phyloP scores from a whole-genome alignment of 2,329 filamentous ascomycete species.

The Fusarium poae region DNA sequence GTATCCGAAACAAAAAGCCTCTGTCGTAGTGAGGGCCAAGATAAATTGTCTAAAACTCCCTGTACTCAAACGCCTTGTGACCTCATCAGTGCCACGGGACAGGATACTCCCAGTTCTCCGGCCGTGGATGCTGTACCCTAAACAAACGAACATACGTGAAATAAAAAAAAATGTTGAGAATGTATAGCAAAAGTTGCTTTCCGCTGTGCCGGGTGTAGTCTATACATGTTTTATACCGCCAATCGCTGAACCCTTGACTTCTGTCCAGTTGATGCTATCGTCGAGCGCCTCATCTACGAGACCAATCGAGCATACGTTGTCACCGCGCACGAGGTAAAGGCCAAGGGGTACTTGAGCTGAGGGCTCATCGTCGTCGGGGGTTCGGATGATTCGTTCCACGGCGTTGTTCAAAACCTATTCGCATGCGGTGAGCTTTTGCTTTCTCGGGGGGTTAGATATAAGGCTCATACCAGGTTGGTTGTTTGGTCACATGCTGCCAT shows the following conservation, averaged over 20 bases:
- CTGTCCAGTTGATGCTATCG: constrained; percentile 89
- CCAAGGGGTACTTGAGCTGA: constrained; percentile 86
- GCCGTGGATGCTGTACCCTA: constrained; percentile 38
- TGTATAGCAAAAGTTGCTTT: constrained; percentile 7
- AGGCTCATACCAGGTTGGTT: constrained; percentile 79
- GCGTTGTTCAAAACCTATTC: constrained; percentile 81
- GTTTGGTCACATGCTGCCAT: constrained; percentile 89
- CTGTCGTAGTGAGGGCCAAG: constrained; percentile 42
- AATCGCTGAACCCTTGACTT: constrained; percentile 87
- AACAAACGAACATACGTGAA: constrained; percentile 32
- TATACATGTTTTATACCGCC: constrained; percentile 84
- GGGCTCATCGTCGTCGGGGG: constrained; percentile 83
- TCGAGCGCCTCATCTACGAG: constrained; percentile 92
- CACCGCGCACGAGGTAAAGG: constrained; percentile 90
- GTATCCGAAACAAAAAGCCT: constrained; percentile 22
- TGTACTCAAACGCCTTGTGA: constrained; percentile 47
- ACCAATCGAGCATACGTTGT: constrained; percentile 92
- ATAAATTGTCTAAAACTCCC: constrained; percentile 49
- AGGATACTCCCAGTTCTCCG: constrained; percentile 18
- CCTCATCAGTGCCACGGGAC: constrained; percentile 34
- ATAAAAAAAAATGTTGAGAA: not conserved
- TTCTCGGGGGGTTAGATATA: not conserved
- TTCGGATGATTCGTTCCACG: constrained; percentile 90
- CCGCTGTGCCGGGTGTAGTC: constrained; percentile 8
- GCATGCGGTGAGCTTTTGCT: constrained; percentile 33